Conservation (phyloP, 345 rosid genomes). For the Erodium maritimum region DNA sequence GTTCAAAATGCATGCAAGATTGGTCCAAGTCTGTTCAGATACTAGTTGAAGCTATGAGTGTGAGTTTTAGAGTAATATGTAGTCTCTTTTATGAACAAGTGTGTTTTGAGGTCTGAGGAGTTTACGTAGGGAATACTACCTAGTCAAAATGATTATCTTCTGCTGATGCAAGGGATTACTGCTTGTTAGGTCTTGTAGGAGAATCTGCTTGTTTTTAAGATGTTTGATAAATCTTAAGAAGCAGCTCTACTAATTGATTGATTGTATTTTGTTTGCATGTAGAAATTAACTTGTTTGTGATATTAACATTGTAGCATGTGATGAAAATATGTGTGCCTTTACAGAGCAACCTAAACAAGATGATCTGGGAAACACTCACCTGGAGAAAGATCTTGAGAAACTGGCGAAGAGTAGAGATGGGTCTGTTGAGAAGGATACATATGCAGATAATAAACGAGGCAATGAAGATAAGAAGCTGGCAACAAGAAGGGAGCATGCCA, state of each 20-base stretch:
- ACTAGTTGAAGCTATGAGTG: not conserved
- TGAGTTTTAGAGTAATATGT: not conserved
- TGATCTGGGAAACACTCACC: not conserved
- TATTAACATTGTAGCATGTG: not conserved
- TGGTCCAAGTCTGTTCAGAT: too few species aligned
- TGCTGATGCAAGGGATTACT: not conserved
- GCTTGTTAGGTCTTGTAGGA: not conserved
- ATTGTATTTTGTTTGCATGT: not conserved
- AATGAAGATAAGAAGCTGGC: not conserved
- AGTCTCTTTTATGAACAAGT: not conserved
- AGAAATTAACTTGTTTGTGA: not conserved
- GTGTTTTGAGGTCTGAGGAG: not conserved
- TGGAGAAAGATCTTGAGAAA: not conserved
- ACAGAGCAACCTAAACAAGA: not conserved
- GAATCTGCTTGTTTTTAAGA: not conserved
- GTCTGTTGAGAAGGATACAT: not conserved
- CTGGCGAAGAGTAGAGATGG: not conserved
- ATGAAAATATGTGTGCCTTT: not conserved
- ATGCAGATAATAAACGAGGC: not conserved
- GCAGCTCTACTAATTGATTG: not conserved
- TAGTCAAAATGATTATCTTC: not conserved
- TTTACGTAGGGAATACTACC: not conserved
- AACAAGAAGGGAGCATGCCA: not conserved
- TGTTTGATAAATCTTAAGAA: not conserved
- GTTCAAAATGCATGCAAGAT: not conserved